Conservation (phyloP, 2,329 filamentous ascomycete species). For the Botrytis sinoallii region DNA sequence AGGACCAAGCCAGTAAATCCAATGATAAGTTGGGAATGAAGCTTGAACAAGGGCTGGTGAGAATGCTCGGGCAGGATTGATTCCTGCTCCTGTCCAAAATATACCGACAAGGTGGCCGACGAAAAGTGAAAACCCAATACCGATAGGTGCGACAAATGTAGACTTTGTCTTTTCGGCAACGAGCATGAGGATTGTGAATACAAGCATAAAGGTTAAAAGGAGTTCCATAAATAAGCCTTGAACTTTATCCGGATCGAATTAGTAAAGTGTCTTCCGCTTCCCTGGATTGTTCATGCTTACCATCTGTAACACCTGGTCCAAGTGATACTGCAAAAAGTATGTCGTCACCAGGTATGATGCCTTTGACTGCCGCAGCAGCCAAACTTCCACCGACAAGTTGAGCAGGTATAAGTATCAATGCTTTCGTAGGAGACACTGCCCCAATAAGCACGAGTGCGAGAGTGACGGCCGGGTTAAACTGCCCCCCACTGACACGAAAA, state of each 20-base stretch:
- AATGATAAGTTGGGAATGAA: conserved; percentile 44
- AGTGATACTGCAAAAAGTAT: conserved; percentile 16
- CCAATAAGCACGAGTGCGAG: conserved; percentile 37
- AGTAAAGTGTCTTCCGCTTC: not conserved
- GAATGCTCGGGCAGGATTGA: conserved; percentile 47
- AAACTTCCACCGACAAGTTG: conserved; percentile 35
- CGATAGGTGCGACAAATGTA: conserved; percentile 48
- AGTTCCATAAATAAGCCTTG: conserved; percentile 49
- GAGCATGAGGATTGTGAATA: conserved; percentile 49
- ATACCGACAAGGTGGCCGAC: conserved; percentile 41
- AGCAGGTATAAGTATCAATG: conserved; percentile 29
- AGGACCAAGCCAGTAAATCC: conserved; percentile 42
- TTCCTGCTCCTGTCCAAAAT: conserved; percentile 46
- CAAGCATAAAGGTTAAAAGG: conserved; percentile 45
- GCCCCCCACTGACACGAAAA: conserved; percentile 49
- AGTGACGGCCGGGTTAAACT: conserved; percentile 39
- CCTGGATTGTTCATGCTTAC: not conserved
- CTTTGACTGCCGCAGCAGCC: conserved; percentile 42
- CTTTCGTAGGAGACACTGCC: conserved; percentile 32
- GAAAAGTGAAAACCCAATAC: conserved; percentile 47
- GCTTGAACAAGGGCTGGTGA: conserved; percentile 44
- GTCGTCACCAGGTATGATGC: conserved; percentile 25
- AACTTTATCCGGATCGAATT: not conserved
- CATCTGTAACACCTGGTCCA: conserved; percentile 4
- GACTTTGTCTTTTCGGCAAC: conserved; percentile 30